Base-by-base conservation (phyloP, 2,329 filamentous ascomycete species). In the Nigrospora osmanthi region DNA sequence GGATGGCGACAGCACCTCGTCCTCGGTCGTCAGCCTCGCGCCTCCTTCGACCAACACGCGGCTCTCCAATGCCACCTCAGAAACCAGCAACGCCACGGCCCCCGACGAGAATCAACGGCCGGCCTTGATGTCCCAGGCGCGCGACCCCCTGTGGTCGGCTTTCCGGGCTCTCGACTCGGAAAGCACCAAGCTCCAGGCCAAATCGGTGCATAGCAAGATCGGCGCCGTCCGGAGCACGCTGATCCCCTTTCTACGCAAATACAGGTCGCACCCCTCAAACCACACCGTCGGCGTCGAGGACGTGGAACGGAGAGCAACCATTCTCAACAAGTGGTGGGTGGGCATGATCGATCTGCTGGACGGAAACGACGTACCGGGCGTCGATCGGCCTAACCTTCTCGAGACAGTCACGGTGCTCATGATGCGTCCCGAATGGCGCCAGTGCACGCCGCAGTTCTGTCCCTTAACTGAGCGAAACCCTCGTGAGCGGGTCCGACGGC, bases 321-420 rank as follows among this genome's bases (percentile, higher is more conserved):
- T 94, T 40, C 68, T 95, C 47, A 88, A 93, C 61, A 90, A 87
- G 59, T 96, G 90, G 90, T 96, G 90, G 90, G 83, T 75, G 37
- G 83, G 80, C 2, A 70, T 95, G 35, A 67, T 95, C 45, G 89
- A 93, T 48, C 81, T 95, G 71, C 76, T 95, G 19, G 83, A 89
- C 52, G 85, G 85, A 52, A 66, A 47, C 53, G 54, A 47, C 45
- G 82, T 95, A 13, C 82, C 88, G 1, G 87, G 87, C 11, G 83
- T 88, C n/a, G 90, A 95, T 57, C 76, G 89, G 31, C 87, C 89
- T 1, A 76, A 81, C 3, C 80, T 95, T 37, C 75, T 95, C 31
- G 89, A 95, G 58, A 85, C 81, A 6, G 76, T 87, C 17, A 81
- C 84, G 40, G 79, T 85, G 43, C 81, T 96, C 58, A 95, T 95